A percentile compares a stretch with the other conserved stretches of the same genome.
phyloP scores from a whole-genome alignment of 1,284 basidiomycete genomes.

The Apiotrichum akiyoshidainum region DNA sequence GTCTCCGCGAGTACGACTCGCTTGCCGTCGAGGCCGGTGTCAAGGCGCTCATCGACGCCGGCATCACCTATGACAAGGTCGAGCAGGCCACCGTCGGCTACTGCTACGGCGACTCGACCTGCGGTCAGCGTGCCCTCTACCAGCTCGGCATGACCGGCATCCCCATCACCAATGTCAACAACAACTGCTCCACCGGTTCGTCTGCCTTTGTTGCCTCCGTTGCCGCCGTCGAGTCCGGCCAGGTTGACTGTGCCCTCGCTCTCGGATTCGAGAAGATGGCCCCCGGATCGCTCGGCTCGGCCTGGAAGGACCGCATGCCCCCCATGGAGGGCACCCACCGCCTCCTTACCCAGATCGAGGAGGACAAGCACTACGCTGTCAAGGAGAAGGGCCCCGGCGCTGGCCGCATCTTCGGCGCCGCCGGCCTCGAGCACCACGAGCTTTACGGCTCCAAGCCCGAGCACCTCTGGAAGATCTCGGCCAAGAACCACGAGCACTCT shows the following conservation, averaged over 20 bases:
- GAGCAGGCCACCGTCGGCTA: conserved; percentile 20
- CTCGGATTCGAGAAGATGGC: conserved; percentile 24
- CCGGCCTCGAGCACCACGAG: conserved; percentile 22
- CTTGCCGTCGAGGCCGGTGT: conserved; percentile 23
- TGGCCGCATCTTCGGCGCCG: conserved; percentile 20
- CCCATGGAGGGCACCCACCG: conserved; percentile 15
- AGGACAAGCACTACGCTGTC: conserved; percentile 15
- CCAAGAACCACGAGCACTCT: conserved; percentile 25
- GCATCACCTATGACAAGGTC: conserved; percentile 20
- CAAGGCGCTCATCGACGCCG: conserved; percentile 23
- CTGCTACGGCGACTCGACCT: conserved; percentile 23
- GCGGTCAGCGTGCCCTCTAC: conserved; percentile 24
- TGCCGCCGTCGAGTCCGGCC: conserved; percentile 12
- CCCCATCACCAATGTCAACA: conserved; percentile 24
- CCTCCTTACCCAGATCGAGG: conserved; percentile 16
- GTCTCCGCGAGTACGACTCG: conserved; percentile 21
- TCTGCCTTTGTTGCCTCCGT: conserved; percentile 18
- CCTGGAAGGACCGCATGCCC: conserved; percentile 17
- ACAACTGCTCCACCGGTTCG: conserved; percentile 25
- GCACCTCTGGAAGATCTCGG: conserved; percentile 20
- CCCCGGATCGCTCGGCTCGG: conserved; percentile 18
- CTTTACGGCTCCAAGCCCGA: conserved; percentile 17
- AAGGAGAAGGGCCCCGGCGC: conserved; percentile 18
- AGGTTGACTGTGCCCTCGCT: conserved; percentile 21
- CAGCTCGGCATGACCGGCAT: conserved; percentile 25